A percentile compares a stretch with the other conserved stretches of the same genome.
Conservation (phyloP, 345 rosid genomes). For the Eucalyptus marginata region DNA sequence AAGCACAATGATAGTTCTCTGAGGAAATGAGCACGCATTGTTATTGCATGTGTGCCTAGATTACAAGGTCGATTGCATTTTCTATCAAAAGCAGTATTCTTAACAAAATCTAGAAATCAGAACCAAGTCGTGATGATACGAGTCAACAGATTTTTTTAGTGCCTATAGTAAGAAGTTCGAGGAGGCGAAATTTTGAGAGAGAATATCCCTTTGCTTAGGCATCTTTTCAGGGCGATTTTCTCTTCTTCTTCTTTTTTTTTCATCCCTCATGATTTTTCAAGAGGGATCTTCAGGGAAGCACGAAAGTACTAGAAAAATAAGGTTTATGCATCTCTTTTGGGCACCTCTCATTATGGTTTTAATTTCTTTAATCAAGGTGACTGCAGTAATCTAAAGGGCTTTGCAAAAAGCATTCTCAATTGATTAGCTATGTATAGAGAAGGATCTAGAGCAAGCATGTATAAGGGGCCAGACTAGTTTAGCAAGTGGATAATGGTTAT, state of each 20-base stretch:
- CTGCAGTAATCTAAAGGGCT: neutral
- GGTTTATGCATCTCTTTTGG: neutral
- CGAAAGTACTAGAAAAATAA: neutral
- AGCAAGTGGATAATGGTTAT: neutral
- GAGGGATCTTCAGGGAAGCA: neutral
- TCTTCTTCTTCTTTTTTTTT: neutral
- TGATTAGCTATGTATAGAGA: neutral
- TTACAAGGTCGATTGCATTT: neutral
- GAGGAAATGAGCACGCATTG: neutral
- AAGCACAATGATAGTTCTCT: neutral
- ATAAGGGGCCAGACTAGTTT: neutral
- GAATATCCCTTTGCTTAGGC: neutral
- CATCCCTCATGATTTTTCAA: neutral
- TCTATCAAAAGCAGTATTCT: neutral
- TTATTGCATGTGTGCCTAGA: neutral
- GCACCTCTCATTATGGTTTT: neutral
- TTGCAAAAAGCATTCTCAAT: neutral
- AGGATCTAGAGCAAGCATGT: neutral
- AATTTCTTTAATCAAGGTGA: neutral
- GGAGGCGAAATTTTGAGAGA: neutral
- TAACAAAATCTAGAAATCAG: neutral
- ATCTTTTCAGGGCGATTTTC: accelerated
- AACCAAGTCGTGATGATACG: neutral
- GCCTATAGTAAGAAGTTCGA: neutral
- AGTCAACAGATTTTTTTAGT: neutral